A percentile compares a stretch with the other conserved stretches of the same genome.
phyloP scores from a whole-genome alignment of 495 filamentous ascomycete genomes.

The Hypoxylon trugodes region DNA sequence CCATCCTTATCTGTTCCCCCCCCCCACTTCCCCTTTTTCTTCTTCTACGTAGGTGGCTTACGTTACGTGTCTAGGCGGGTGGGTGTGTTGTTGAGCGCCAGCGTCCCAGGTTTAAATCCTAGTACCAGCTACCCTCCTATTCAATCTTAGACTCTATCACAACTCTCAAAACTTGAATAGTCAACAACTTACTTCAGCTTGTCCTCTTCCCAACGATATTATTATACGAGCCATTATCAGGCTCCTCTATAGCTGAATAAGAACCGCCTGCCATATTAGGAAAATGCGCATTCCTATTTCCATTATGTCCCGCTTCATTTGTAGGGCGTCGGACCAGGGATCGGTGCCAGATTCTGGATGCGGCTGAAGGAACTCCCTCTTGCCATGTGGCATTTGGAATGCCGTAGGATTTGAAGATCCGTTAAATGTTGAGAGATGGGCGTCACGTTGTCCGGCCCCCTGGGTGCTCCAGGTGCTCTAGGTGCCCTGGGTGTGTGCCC shows the following conservation, averaged over 20 bases:
- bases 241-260: neutral
- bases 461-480: too few species aligned
- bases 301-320: neutral
- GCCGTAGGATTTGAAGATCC: conserved; percentile 14
- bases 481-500: too few species aligned
- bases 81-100: too few species aligned
- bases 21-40: too few species aligned
- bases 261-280: conserved; percentile 2
- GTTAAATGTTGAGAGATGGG: neutral
- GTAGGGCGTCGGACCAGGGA: neutral
- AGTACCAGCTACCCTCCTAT: neutral
- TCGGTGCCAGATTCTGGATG: conserved; percentile 8
- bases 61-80: too few species aligned
- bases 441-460: conserved; percentile 6
- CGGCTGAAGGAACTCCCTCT: conserved; percentile 27
- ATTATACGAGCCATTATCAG: neutral
- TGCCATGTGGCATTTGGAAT: neutral
- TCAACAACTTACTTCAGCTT: neutral
- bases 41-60: too few species aligned
- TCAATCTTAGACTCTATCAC: neutral
- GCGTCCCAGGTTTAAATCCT: too few species aligned
- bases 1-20: too few species aligned
- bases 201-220: neutral
- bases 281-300: neutral
- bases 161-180: neutral